A percentile compares a stretch with the other conserved stretches of the same genome.
These are phyloP conservation scores for Entophlyctis luteolus DNA, from an alignment of 192 early-diverging fungal genomes.

Conservation along the genomic window DNA sequence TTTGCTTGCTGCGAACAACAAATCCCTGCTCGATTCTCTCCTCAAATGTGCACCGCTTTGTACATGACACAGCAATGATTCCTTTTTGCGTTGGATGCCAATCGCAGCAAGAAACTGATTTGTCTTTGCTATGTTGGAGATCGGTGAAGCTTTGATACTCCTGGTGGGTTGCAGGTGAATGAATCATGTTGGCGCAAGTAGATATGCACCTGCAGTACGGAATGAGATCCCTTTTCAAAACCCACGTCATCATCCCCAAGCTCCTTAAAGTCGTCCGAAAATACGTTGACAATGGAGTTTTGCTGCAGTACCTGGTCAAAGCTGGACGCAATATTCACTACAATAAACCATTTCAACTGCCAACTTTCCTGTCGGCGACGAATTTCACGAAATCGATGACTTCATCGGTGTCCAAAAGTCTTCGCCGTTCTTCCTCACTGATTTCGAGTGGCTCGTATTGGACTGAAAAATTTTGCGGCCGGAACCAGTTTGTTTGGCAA, in stretches of 20 bases:
- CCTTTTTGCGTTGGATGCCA: constrained; percentile 61
- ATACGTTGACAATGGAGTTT: constrained; percentile 57
- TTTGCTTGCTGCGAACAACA: constrained; percentile 36
- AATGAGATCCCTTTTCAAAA: constrained; percentile 57
- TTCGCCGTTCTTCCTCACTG: constrained; percentile 28
- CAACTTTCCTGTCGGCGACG: constrained; percentile 33
- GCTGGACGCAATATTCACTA: neutral
- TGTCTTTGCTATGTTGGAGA: constrained; percentile 59
- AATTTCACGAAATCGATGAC: constrained; percentile 43
- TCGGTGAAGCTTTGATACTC: constrained; percentile 68
- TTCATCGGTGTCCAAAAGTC: constrained; percentile 31
- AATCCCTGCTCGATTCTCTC: constrained; percentile 49
- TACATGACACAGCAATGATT: constrained; percentile 57
- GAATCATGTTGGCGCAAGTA: neutral
- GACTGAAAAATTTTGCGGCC: constrained; percentile 43
- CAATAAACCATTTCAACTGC: neutral
- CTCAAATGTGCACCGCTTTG: constrained; percentile 47
- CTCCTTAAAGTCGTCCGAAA: constrained; percentile 49
- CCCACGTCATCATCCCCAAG: constrained; percentile 58
- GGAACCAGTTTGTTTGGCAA: constrained; percentile 52
- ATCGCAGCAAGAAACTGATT: constrained; percentile 54
- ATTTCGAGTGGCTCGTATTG: constrained; percentile 51
- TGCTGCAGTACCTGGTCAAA: constrained; percentile 57
- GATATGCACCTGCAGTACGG: constrained; percentile 40
- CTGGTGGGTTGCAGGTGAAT: constrained; percentile 11